Evolutionary conservation across 345 rosid genomes (phyloP).

Genomic region (Punica granatum): DNA sequence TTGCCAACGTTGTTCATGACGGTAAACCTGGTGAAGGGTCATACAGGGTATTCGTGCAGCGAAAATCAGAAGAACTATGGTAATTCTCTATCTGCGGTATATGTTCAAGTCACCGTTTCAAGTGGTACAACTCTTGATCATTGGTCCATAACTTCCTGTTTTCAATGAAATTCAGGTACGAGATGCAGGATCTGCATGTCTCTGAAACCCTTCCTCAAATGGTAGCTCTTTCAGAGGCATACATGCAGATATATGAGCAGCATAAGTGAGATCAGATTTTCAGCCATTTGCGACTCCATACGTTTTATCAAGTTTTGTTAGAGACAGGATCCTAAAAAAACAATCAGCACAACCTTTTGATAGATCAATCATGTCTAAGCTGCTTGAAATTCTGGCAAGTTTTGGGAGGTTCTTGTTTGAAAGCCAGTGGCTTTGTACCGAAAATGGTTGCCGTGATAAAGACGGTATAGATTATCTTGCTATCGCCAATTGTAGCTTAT

Average conservation of each 20-base stretch:
- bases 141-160: not conserved
- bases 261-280: constrained; percentile 32
- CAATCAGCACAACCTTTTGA: too few species aligned
- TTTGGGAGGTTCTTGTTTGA: too few species aligned
- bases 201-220: constrained; percentile 96
- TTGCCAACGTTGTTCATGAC: constrained; percentile 94
- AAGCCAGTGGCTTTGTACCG: too few species aligned
- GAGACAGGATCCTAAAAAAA: too few species aligned
- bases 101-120: not conserved
- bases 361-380: too few species aligned
- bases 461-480: too few species aligned
- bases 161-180: constrained; percentile 49
- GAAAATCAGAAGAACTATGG: constrained; percentile 94
- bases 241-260: constrained; percentile 97
- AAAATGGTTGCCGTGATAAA: too few species aligned
- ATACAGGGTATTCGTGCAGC: constrained; percentile 95
- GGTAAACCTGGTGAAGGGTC: constrained; percentile 90
- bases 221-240: constrained; percentile 95
- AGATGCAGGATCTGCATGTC: constrained; percentile 97
- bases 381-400: too few species aligned
- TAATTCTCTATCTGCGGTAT: constrained; percentile 16
- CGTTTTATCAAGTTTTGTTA: too few species aligned
- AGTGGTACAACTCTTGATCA: not conserved
- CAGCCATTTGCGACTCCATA: too few species aligned
- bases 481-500: too few species aligned